Base-by-base conservation (phyloP, 371 early-diverging fungal genomes). In the Apophysomyces sp. region DNA sequence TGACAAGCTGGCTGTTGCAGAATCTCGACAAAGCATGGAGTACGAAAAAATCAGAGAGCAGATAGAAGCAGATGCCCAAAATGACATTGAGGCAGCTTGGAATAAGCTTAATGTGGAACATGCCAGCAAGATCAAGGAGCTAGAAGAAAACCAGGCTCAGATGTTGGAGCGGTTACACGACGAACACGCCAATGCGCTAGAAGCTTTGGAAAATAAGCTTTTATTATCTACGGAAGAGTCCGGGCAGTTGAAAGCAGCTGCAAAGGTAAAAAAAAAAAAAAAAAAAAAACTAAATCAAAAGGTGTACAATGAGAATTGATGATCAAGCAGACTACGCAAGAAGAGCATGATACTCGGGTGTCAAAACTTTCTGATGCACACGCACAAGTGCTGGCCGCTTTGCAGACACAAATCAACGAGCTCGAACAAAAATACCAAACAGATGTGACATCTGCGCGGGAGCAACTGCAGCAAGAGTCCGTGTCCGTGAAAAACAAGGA, bases 41-140 rank as follows among this genome's bases (percentile, higher is more conserved):
- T 51, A 66, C 3, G 67, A 65, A 27, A 68, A 56, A 27, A 62
- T 79, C 55, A 66, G 71, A 28, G 70, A 74, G 29, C 74, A 79
- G 41, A 69, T 76, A 7, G 74, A 76, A 30, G 53, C 70, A 8
- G 40, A 57, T 37, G 63, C 59, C 0, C 66, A 71, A 61, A 58
- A 57, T 13, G 59, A 71, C 4, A 54, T 66, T 8, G 71, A 71
- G 18, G 59, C 39, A 3, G 71, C 71, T 9, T 71, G 71, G 71
- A 57, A 34, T 9, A 32, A 60, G 21, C 57, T 71, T 32, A 60
- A 55, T 13, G 61, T 18, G 1, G 65, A 71, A 26, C 67, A 71
- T 52, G 60, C 59, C 3, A 36, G 57, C 12, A 60, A 61, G 29
- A 52, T 59, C 11, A 52, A 69, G 21, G 53, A 53, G 13, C 27